phyloP scores from a whole-genome alignment of 306 rosid genomes.

The Boehmeria nivea region DNA sequence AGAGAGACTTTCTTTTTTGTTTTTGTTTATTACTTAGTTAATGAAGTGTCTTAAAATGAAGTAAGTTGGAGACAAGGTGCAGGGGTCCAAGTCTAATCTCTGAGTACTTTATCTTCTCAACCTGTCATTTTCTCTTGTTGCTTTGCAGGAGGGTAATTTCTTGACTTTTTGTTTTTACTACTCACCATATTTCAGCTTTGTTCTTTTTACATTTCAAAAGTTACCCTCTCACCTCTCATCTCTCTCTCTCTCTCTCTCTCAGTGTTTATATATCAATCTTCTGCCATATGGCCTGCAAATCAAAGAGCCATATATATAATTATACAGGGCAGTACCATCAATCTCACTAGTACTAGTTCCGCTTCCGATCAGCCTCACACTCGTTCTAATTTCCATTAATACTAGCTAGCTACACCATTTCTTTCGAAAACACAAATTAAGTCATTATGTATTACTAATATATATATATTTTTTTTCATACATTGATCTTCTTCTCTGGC shows the following conservation, averaged over 20 bases:
- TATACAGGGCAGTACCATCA: too few relatives aligned
- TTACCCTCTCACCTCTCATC: constrained; percentile 18
- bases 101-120: constrained; percentile 32
- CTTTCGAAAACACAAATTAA: too few relatives aligned
- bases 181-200: constrained; percentile 25
- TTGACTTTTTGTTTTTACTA: constrained; percentile 22
- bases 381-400: not conserved
- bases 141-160: constrained; percentile 48
- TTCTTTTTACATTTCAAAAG: constrained; percentile 11
- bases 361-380: too few relatives aligned
- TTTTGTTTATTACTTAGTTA: too few relatives aligned
- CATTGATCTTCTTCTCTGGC: too few relatives aligned
- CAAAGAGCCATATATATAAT: too few relatives aligned
- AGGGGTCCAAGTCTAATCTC: too few relatives aligned
- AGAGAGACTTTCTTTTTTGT: too few relatives aligned
- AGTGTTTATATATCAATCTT: constrained; percentile 7
- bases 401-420: too few relatives aligned
- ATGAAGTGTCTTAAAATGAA: too few relatives aligned
- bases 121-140: constrained; percentile 24
- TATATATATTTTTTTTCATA: not conserved
- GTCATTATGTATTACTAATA: not conserved
- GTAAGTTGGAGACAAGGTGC: too few relatives aligned
- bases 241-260: not conserved
- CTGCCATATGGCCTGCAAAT: not conserved
- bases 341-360: too few relatives aligned